These are phyloP conservation scores for Cladosporium colombiae DNA, from an alignment of 2,329 filamentous ascomycete genomes.

Conservation along the genomic window DNA sequence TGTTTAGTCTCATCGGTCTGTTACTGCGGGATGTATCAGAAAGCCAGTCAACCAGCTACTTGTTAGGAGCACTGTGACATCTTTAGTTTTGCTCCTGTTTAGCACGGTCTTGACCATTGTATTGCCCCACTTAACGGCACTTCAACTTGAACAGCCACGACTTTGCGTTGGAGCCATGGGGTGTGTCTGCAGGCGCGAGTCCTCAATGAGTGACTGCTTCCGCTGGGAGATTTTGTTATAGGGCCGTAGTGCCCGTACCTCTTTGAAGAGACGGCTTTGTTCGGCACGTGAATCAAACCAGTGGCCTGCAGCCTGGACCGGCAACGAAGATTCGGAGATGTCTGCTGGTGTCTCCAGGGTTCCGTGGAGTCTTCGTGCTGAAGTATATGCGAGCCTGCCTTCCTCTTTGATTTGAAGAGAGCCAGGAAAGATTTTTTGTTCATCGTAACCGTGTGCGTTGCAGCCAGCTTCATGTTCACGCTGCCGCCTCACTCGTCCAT, in stretches of 20 bases:
- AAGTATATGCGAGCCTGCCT: background rate
- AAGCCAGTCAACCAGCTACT: background rate
- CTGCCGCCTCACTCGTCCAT: constrained; percentile 71
- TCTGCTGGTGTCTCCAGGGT: background rate
- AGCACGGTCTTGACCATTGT: background rate
- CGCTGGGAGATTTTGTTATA: background rate
- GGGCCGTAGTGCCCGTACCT: background rate
- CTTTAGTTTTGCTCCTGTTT: background rate
- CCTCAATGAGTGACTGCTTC: background rate
- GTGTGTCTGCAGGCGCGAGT: background rate
- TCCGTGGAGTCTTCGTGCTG: background rate
- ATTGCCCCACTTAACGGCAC: background rate
- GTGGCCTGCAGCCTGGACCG: background rate
- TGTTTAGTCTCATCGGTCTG: background rate
- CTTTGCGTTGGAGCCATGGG: background rate
- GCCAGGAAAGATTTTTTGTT: background rate
- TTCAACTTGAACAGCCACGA: background rate
- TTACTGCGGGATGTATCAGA: background rate
- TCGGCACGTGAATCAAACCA: background rate
- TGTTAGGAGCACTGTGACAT: background rate
- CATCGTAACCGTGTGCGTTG: background rate
- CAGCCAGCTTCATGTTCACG: background rate
- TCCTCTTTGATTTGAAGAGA: background rate
- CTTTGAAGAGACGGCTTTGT: background rate
- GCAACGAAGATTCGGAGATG: background rate